Conservation (phyloP, 78 protist genomes). For the Trichosphaerium sp. region DNA sequence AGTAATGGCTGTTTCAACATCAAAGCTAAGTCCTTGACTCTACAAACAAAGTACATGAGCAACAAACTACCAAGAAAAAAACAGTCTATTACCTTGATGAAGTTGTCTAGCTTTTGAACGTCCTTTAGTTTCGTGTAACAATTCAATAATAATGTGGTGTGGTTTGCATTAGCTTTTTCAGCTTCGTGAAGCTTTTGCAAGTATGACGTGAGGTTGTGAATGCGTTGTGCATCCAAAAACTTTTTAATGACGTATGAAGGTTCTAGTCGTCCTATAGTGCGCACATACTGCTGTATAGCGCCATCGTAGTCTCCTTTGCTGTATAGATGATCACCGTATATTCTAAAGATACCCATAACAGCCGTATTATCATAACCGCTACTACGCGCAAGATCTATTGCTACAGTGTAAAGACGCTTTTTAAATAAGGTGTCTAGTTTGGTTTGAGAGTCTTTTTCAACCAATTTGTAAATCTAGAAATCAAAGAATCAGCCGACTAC, state of each 20-base stretch:
- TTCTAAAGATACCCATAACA: constrained; percentile 60
- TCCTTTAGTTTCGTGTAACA: constrained; percentile 91
- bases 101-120: constrained; percentile 61
- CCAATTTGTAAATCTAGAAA: constrained; percentile 41
- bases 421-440: constrained; percentile 82
- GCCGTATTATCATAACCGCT: too few relatives aligned
- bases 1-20: constrained; percentile 83
- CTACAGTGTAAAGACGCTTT: constrained; percentile 70
- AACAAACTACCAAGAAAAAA: background rate
- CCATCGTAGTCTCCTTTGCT: constrained; percentile 67
- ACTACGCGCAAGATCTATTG: constrained; percentile 68
- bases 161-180: constrained; percentile 75
- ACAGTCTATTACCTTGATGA: constrained; percentile 45
- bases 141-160: constrained; percentile 85
- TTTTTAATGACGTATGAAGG: constrained; percentile 92
- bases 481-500: background rate
- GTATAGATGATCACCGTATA: constrained; percentile 88
- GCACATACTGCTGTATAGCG: constrained; percentile 82
- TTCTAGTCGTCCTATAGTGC: constrained; percentile 87
- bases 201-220: constrained; percentile 81
- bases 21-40: constrained; percentile 24
- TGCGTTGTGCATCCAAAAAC: constrained; percentile 88
- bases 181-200: constrained; percentile 73
- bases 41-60: background rate
- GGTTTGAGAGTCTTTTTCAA: constrained; percentile 84